Percentiles rank a stretch among this genome's conserved stretches.
Evolutionary conservation across 169 alveolate species (phyloP).

Genomic region (Pseudocohnilembus persalinus): DNA sequence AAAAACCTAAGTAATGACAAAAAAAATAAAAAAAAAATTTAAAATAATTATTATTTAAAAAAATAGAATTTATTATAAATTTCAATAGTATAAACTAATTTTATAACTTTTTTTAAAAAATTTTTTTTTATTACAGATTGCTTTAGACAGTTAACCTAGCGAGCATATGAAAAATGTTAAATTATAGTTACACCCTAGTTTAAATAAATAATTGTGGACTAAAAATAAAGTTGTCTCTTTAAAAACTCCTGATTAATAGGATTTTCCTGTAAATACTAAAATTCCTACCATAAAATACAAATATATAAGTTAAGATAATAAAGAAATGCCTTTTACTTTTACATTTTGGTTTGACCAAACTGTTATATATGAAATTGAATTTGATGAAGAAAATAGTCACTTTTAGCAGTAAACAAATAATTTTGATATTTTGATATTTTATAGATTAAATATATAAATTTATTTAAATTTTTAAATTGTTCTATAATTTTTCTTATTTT

Average conservation of each 20-base stretch:
- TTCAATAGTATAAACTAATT: too few relatives aligned
- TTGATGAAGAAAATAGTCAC: conserved; percentile 15
- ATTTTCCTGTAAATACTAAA: conserved; percentile 44
- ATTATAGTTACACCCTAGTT: conserved; percentile 47
- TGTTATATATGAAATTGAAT: conserved; percentile 51
- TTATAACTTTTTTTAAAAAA: background rate
- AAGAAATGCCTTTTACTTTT: conserved; percentile 49
- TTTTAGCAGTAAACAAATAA: background rate
- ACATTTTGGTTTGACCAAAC: conserved; percentile 32
- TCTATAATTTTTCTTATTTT: background rate
- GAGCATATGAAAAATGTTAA: conserved; percentile 26
- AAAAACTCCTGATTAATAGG: conserved; percentile 28
- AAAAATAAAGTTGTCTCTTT: conserved; percentile 35
- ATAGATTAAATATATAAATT: too few relatives aligned
- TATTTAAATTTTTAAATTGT: too few relatives aligned
- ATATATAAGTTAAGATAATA: conserved; percentile 31
- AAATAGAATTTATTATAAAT: too few relatives aligned
- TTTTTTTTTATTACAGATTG: too few relatives aligned
- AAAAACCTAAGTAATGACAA: background rate
- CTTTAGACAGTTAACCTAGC: conserved; percentile 9
- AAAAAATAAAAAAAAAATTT: too few relatives aligned
- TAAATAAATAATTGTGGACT: conserved; percentile 57
- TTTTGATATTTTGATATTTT: background rate
- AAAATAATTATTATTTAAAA: too few relatives aligned
- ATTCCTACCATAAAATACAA: conserved; percentile 52